These are phyloP conservation scores for Nakaseomyces kungkrabaensis DNA, from an alignment of 1,139 yeast species.

Conservation along the genomic window DNA sequence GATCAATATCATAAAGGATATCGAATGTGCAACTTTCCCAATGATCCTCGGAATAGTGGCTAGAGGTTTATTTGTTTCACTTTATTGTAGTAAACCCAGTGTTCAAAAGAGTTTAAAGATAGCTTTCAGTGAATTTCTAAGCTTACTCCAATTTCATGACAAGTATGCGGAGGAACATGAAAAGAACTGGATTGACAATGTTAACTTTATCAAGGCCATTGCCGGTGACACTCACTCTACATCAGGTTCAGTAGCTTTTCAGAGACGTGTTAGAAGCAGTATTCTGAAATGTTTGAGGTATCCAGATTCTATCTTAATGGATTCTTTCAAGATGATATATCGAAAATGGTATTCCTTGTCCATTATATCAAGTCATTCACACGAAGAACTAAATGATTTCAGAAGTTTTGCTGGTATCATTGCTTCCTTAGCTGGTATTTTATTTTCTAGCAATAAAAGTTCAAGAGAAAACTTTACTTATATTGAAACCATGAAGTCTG, in stretches of 20 bases:
- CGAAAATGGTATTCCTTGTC: conserved; percentile 40
- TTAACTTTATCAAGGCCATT: conserved; percentile 40
- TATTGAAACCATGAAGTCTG: conserved; percentile 24
- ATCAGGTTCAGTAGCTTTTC: conserved; percentile 69
- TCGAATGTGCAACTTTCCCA: conserved; percentile 17
- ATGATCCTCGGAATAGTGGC: conserved; percentile 22
- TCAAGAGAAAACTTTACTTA: conserved; percentile 23
- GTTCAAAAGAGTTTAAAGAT: conserved; percentile 14
- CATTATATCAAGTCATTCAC: conserved; percentile 19
- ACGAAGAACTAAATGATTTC: conserved; percentile 33
- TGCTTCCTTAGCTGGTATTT: conserved; percentile 50
- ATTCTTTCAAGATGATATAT: conserved; percentile 54
- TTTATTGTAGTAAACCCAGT: conserved; percentile 14
- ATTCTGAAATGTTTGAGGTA: conserved; percentile 43
- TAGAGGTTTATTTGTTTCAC: conserved; percentile 21
- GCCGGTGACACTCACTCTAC: conserved; percentile 51
- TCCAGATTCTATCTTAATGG: conserved; percentile 52
- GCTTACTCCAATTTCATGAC: conserved; percentile 11
- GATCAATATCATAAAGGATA: conserved; percentile 10
- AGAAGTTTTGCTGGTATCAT: conserved; percentile 55
- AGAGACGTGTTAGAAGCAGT: conserved; percentile 51
- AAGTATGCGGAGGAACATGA: conserved; percentile 11
- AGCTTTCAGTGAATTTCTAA: conserved; percentile 11
- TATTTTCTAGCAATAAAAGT: conserved; percentile 32
- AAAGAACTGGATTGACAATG: conserved; percentile 27